phyloP scores from a whole-genome alignment of 805 yeast genomes.

The Sugiyamaella boreocaroliniensis region DNA sequence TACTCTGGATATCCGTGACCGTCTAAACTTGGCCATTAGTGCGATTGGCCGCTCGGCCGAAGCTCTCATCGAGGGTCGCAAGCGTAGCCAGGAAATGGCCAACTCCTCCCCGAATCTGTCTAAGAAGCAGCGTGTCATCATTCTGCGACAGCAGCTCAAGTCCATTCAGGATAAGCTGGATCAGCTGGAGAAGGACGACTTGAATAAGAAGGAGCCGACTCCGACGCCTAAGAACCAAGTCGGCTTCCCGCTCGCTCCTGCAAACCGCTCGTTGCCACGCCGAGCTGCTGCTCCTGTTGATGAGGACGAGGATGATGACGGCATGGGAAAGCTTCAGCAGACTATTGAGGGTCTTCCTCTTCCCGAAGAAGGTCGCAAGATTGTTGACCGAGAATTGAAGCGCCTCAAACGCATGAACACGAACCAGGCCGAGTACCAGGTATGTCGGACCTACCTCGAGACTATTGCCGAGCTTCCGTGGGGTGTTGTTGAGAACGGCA shows the following conservation, averaged over 20 bases:
- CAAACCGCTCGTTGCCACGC: not conserved
- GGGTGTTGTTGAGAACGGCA: conserved; percentile 24
- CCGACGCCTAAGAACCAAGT: not conserved
- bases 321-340: conserved; percentile 24
- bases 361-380: conserved; percentile 31
- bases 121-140: conserved; percentile 25
- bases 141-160: conserved; percentile 24
- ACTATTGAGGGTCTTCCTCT: conserved; percentile 24
- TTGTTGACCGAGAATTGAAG: conserved; percentile 33
- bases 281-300: conserved; percentile 3
- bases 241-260: conserved; percentile 2
- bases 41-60: conserved; percentile 11
- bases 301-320: conserved; percentile 32
- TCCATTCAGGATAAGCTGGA: conserved; percentile 23
- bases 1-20: conserved; percentile 21
- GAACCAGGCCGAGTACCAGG: conserved; percentile 38
- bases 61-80: conserved; percentile 9
- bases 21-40: conserved; percentile 25
- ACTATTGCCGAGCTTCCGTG: conserved; percentile 36
- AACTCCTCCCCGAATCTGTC: conserved; percentile 3
- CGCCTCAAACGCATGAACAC: conserved; percentile 35
- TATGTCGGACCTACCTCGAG: conserved; percentile 36
- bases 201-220: not conserved
- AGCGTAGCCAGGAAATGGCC: conserved; percentile 7
- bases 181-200: conserved; percentile 8